Conservation (phyloP, 2,329 filamentous ascomycete species). For the Hortaea sp. region DNA sequence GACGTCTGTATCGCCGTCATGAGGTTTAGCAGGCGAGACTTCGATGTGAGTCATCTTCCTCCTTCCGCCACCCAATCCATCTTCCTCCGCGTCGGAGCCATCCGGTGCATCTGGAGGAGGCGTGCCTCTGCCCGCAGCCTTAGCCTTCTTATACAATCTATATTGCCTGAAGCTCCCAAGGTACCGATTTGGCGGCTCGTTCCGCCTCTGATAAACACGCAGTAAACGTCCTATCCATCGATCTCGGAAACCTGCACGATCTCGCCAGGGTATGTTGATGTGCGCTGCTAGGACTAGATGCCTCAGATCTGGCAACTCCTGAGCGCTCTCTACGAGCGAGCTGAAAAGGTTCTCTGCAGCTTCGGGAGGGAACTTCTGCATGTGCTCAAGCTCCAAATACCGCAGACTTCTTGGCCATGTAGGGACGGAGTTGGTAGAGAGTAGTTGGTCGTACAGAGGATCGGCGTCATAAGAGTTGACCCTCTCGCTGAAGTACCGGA, state of each 20-base stretch:
- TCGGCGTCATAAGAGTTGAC: constrained; percentile 59
- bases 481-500: constrained; percentile 66
- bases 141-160: constrained; percentile 28
- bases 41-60: constrained; percentile 14
- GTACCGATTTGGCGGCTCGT: constrained; percentile 33
- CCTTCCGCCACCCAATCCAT: constrained; percentile 3
- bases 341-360: constrained; percentile 69
- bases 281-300: constrained; percentile 65
- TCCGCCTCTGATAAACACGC: constrained; percentile 51
- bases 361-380: constrained; percentile 61
- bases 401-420: constrained; percentile 67
- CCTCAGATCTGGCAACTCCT: constrained; percentile 55
- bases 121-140: constrained; percentile 4
- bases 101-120: background rate
- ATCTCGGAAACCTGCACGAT: constrained; percentile 67
- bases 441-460: constrained; percentile 60
- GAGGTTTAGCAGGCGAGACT: constrained; percentile 15
- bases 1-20: constrained; percentile 13
- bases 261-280: constrained; percentile 68
- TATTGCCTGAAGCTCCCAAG: constrained; percentile 35
- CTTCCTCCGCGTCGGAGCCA: constrained; percentile 1
- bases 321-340: constrained; percentile 64
- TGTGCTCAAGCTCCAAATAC: constrained; percentile 62
- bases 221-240: constrained; percentile 65
- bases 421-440: constrained; percentile 55